These are phyloP conservation scores for Cercophora sp. DNA, from an alignment of 495 filamentous ascomycete species.

Conservation along the genomic window DNA sequence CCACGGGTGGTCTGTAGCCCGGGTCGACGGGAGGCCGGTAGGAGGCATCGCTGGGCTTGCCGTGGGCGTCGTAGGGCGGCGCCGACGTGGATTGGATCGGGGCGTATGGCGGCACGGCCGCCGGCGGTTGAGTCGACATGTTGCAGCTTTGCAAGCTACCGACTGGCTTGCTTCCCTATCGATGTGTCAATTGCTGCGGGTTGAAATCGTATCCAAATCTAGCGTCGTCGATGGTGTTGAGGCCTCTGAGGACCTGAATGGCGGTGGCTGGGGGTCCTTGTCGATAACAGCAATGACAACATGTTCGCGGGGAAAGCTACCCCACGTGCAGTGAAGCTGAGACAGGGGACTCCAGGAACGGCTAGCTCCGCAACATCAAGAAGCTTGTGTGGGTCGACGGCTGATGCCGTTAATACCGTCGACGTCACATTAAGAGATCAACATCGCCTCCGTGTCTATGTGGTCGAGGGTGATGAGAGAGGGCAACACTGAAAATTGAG, in stretches of 20 bases:
- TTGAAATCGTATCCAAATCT: too few species aligned
- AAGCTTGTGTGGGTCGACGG: background rate
- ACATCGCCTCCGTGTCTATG: background rate
- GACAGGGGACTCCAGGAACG: background rate
- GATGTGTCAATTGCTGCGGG: too few species aligned
- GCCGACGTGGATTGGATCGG: background rate
- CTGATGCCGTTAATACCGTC: background rate
- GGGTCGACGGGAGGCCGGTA: background rate
- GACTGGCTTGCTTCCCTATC: too few species aligned
- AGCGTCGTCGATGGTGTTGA: too few species aligned
- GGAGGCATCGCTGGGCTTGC: background rate
- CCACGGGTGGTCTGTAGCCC: background rate
- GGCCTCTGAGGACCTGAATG: too few species aligned
- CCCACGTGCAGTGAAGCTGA: slow-evolving; percentile 1
- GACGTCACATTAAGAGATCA: background rate
- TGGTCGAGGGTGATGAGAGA: too few species aligned
- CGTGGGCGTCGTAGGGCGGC: background rate
- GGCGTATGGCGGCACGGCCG: too few species aligned
- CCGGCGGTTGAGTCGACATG: too few species aligned
- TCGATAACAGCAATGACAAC: slow-evolving; percentile 1
- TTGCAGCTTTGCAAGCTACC: too few species aligned
- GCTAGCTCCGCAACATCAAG: background rate
- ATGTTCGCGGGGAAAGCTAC: slow-evolving; percentile 3
- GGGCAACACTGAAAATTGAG: too few species aligned
- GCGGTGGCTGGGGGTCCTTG: background rate